Percentiles rank a stretch among this genome's conserved stretches.
Evolutionary conservation across 2,329 filamentous ascomycete genomes (phyloP).

Genomic region (Coniochaeta prunicola): DNA sequence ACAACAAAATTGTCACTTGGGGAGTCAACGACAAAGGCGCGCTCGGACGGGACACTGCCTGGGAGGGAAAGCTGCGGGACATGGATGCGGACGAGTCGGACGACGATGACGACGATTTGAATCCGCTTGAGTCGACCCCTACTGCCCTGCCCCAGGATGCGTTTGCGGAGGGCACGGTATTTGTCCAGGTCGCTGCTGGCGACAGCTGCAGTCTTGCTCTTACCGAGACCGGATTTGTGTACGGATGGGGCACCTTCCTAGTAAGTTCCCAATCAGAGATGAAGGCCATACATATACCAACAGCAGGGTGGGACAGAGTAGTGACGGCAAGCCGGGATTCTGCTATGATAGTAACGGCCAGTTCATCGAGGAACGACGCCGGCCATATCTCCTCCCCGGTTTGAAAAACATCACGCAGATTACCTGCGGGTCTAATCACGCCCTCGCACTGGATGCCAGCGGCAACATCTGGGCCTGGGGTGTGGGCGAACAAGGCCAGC

Average conservation of each 20-base stretch:
- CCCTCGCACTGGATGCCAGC: constrained; percentile 48
- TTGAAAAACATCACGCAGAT: constrained; percentile 48
- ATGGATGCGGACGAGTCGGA: constrained; percentile 14
- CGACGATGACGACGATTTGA: constrained; percentile 42
- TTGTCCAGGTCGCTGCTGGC: constrained; percentile 50
- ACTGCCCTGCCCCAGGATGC: constrained; percentile 40
- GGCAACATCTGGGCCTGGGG: constrained; percentile 58
- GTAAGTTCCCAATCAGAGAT: constrained; percentile 29
- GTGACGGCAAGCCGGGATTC: constrained; percentile 10
- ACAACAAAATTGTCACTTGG: constrained; percentile 63
- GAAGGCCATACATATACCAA: constrained; percentile 5
- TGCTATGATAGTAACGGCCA: constrained; percentile 9
- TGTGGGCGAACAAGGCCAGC: constrained; percentile 55
- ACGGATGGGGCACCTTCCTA: constrained; percentile 61
- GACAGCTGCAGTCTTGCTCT: constrained; percentile 57
- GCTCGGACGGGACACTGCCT: constrained; percentile 53
- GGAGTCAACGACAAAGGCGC: constrained; percentile 64
- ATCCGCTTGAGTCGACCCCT: constrained; percentile 53
- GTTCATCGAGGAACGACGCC: constrained; percentile 12
- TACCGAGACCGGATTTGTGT: constrained; percentile 54
- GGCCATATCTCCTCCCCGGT: constrained; percentile 39
- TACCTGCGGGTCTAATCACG: constrained; percentile 50
- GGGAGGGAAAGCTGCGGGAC: constrained; percentile 44
- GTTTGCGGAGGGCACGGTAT: constrained; percentile 47
- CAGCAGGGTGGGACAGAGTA: constrained; percentile 6